These are phyloP conservation scores for Penstemon davidsonii DNA, from an alignment of 257 asterid species.

Conservation along the genomic window DNA sequence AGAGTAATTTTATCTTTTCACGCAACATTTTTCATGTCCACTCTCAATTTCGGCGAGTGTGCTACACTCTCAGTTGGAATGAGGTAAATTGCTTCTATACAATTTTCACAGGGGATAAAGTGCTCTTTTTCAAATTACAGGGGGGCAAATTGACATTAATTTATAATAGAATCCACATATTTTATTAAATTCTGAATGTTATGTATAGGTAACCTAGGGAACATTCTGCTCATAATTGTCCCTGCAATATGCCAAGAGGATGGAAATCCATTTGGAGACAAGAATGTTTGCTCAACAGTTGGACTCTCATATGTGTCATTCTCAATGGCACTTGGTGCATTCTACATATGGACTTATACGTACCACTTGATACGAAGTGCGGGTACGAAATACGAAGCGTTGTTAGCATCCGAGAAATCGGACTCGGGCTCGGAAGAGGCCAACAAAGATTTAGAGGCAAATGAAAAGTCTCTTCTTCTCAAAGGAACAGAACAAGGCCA, in stretches of 20 bases:
- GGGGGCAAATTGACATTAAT: too few relatives aligned
- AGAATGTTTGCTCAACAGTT: constrained; percentile 39
- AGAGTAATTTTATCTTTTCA: too few relatives aligned
- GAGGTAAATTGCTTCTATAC: too few relatives aligned
- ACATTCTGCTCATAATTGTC: constrained; percentile 63
- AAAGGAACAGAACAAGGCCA: constrained; percentile 32
- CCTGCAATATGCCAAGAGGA: constrained; percentile 78
- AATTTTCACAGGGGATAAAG: too few relatives aligned
- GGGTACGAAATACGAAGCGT: constrained; percentile 36
- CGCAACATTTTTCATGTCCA: too few relatives aligned
- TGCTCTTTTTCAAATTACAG: too few relatives aligned
- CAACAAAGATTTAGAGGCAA: constrained; percentile 61
- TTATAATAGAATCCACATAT: too few relatives aligned
- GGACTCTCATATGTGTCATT: constrained; percentile 82
- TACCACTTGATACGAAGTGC: constrained; percentile 63
- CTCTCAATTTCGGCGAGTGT: too few relatives aligned
- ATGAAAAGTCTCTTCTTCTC: constrained; percentile 48
- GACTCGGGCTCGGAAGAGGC: constrained; percentile 31
- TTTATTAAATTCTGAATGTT: too few relatives aligned
- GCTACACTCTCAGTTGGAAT: too few relatives aligned
- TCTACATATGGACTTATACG: constrained; percentile 80
- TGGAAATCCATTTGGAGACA: constrained; percentile 81
- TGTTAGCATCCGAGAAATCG: constrained; percentile 18
- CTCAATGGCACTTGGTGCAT: constrained; percentile 90
- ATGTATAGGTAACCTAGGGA: constrained; percentile 74